These are phyloP conservation scores for Eucalyptus marginata DNA, from an alignment of 345 rosid species.

Conservation along the genomic window DNA sequence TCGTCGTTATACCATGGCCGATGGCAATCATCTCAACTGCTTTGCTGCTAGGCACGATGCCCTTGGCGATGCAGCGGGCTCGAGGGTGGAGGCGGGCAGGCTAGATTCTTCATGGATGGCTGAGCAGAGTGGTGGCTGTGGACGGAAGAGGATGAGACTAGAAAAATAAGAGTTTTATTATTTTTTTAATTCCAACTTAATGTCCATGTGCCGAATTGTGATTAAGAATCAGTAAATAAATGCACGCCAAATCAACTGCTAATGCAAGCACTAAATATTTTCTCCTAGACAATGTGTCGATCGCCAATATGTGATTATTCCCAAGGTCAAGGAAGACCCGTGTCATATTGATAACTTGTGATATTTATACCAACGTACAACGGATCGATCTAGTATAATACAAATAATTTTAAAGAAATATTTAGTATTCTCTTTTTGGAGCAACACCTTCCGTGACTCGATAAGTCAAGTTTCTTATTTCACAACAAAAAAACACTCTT, in stretches of 20 bases:
- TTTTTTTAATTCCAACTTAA: not conserved
- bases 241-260: not conserved
- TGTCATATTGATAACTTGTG: not conserved
- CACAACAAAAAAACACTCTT: not conserved
- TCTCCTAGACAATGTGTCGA: not conserved
- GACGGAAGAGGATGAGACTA: not conserved
- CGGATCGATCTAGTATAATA: accelerated
- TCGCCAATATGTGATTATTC: not conserved
- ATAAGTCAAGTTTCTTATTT: not conserved
- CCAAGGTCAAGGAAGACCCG: accelerated
- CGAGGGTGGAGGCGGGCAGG: not conserved
- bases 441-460: accelerated
- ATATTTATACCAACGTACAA: accelerated
- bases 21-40: not conserved
- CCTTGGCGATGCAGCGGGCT: not conserved
- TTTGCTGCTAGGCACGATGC: not conserved
- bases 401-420: not conserved
- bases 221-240: not conserved
- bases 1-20: not conserved
- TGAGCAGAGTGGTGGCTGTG: not conserved
- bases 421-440: accelerated
- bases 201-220: not conserved
- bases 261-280: not conserved
- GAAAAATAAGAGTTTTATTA: not conserved
- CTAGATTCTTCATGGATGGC: not conserved